These are phyloP conservation scores for Eucalyptus leucophloia DNA, from an alignment of 345 rosid genomes.

Conservation along the genomic window DNA sequence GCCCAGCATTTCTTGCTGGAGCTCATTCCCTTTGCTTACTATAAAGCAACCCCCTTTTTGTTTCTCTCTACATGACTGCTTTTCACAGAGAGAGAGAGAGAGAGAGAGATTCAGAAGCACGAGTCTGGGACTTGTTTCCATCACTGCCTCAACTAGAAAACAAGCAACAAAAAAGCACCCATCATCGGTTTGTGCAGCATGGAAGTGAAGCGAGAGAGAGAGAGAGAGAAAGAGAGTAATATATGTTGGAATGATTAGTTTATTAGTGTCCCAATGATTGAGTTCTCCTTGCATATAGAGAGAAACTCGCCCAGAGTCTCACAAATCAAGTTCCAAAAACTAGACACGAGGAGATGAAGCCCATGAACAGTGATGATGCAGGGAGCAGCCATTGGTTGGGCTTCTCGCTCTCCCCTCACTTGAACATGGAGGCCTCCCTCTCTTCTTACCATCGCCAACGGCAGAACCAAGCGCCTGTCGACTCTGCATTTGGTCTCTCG, in stretches of 20 bases:
- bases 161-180: background rate
- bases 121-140: background rate
- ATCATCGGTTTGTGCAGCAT: background rate
- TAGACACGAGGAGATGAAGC: slow-evolving; percentile 36
- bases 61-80: slow-evolving; percentile 28
- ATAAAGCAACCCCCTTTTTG: slow-evolving; percentile 44
- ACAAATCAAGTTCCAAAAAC: background rate
- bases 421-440: slow-evolving; percentile 24
- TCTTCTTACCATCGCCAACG: background rate
- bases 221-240: background rate
- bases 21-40: slow-evolving; percentile 60
- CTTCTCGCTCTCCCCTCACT: slow-evolving; percentile 71
- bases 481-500: background rate
- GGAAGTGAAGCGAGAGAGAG: background rate
- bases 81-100: slow-evolving; percentile 10
- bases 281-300: slow-evolving; percentile 10
- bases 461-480: background rate
- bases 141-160: background rate
- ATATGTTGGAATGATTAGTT: slow-evolving; percentile 4
- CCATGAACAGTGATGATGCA: slow-evolving; percentile 41
- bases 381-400: slow-evolving; percentile 49
- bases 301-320: background rate
- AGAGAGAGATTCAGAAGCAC: slow-evolving; percentile 18
- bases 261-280: slow-evolving; percentile 58
- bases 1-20: slow-evolving; percentile 51